Percentiles rank a stretch among this genome's conserved stretches.
Evolutionary conservation across 129 eudicot genomes (phyloP).

Genomic region (Flaveria linearis): DNA sequence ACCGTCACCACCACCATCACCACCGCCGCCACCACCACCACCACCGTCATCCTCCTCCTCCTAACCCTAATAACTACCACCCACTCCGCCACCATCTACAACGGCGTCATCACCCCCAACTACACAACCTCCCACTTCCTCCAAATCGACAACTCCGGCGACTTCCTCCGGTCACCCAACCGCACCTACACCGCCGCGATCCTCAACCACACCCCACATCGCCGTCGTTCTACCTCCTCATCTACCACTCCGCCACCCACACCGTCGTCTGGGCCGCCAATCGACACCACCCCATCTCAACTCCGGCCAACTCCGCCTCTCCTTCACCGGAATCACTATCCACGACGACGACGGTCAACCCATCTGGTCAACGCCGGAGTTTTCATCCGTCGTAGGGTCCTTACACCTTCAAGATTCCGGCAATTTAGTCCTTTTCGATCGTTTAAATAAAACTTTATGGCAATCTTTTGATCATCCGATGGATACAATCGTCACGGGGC

Average conservation of each 20-base stretch:
- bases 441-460: constrained; percentile 53
- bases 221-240: constrained; percentile 46
- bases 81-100: constrained; percentile 13
- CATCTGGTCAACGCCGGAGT: constrained; percentile 63
- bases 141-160: constrained; percentile 47
- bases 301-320: constrained; percentile 42
- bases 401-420: constrained; percentile 55
- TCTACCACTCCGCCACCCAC: constrained; percentile 51
- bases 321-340: constrained; percentile 45
- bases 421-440: constrained; percentile 54
- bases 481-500: constrained; percentile 65
- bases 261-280: constrained; percentile 67
- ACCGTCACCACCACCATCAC: too few species aligned
- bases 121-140: constrained; percentile 49
- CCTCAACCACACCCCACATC: constrained; percentile 39
- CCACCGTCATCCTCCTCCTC: constrained; percentile 18
- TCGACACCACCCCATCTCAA: constrained; percentile 54
- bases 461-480: constrained; percentile 59
- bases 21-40: too few species aligned
- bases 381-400: constrained; percentile 30
- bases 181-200: constrained; percentile 61
- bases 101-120: constrained; percentile 39
- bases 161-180: constrained; percentile 53
- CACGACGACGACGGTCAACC: constrained; percentile 39
- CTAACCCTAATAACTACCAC: constrained; percentile 5